Conservation (phyloP, 2,329 filamentous ascomycete genomes). For the Tolypocladium tundrense region DNA sequence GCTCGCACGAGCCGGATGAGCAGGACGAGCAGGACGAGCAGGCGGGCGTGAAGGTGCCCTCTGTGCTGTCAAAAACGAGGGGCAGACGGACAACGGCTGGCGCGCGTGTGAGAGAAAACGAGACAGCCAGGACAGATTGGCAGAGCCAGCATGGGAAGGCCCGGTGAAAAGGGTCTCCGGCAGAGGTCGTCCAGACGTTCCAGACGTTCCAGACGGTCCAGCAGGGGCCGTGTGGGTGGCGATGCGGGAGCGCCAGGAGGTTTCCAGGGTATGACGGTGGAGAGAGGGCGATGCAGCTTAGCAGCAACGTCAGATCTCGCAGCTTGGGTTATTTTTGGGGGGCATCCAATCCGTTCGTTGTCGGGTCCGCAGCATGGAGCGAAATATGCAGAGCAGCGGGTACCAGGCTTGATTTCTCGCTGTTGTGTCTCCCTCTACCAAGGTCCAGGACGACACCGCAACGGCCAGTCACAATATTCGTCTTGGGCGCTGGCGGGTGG, state of each 20-base stretch:
- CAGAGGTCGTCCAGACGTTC: neutral
- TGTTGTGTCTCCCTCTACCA: too few relatives aligned
- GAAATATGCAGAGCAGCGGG: too few relatives aligned
- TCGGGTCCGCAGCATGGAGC: neutral
- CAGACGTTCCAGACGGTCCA: neutral
- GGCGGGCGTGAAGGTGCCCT: too few relatives aligned
- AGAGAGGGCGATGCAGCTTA: neutral
- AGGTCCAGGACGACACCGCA: too few relatives aligned
- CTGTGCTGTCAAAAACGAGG: neutral
- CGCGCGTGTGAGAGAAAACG: neutral
- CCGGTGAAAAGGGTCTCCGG: neutral
- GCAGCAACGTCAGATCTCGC: neutral
- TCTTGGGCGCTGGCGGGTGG: too few relatives aligned
- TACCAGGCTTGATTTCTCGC: too few relatives aligned
- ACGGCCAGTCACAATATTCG: too few relatives aligned
- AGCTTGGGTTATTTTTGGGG: neutral
- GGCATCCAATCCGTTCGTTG: neutral
- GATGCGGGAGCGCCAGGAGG: neutral
- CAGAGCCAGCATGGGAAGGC: neutral
- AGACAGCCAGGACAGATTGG: neutral
- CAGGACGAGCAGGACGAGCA: too few relatives aligned
- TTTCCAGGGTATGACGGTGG: neutral
- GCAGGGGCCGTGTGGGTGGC: neutral
- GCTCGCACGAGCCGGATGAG: too few relatives aligned
- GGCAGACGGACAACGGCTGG: neutral